phyloP scores from a whole-genome alignment of 1,284 basidiomycete genomes.

The Irpex rosettiformis region DNA sequence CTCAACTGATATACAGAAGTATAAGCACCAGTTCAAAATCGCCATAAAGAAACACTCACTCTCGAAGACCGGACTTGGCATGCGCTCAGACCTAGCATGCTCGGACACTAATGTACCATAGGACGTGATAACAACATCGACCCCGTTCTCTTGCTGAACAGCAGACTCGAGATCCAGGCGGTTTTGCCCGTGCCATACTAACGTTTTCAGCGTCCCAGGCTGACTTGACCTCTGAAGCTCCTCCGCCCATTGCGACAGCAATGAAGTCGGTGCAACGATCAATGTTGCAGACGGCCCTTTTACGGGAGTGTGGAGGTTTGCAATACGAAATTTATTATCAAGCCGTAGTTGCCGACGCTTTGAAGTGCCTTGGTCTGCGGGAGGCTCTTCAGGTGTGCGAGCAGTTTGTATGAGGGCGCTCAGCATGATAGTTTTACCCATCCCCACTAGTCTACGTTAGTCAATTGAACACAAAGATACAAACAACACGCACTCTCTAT shows the following conservation, averaged over 20 bases:
- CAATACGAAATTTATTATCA: constrained; percentile 55
- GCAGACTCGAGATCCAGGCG: constrained; percentile 64
- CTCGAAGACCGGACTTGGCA: constrained; percentile 66
- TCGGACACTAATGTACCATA: constrained; percentile 89
- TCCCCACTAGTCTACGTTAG: constrained; percentile 60
- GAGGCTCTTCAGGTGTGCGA: constrained; percentile 39
- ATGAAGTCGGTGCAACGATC: constrained; percentile 90
- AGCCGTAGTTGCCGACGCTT: constrained; percentile 60
- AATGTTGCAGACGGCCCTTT: constrained; percentile 62
- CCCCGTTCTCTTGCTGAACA: constrained; percentile 29
- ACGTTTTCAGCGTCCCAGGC: constrained; percentile 63
- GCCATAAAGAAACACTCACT: constrained; percentile 40
- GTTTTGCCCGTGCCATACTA: constrained; percentile 87
- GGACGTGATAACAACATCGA: constrained; percentile 86
- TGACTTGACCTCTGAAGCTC: constrained; percentile 78
- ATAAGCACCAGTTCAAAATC: neutral
- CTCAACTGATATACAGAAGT: constrained; percentile 39
- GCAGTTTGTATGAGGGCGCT: constrained; percentile 88
- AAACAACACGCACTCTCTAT: constrained; percentile 8
- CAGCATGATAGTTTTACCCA: constrained; percentile 98
- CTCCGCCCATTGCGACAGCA: constrained; percentile 88
- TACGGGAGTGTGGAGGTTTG: constrained; percentile 22
- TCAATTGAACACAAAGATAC: neutral
- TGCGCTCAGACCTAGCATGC: constrained; percentile 43
- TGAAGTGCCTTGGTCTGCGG: constrained; percentile 28